These are phyloP conservation scores for Colletotrichum sp. DNA, from an alignment of 2,329 filamentous ascomycete species.

Conservation along the genomic window DNA sequence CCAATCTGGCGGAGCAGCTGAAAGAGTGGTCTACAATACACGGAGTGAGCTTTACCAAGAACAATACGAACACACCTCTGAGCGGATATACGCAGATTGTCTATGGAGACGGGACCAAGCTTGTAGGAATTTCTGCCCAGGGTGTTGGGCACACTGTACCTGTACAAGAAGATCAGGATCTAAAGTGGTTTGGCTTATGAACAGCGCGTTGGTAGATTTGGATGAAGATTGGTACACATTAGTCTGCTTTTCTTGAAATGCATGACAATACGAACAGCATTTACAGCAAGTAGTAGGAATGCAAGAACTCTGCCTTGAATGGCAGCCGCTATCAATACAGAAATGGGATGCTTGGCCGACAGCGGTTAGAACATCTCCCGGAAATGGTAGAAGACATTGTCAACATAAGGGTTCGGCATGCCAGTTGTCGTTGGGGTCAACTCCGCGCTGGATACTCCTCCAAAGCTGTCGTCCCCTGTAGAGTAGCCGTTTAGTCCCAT, in stretches of 20 bases:
- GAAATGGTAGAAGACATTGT: conserved; percentile 41
- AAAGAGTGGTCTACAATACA: conserved; percentile 26
- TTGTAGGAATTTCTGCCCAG: conserved; percentile 32
- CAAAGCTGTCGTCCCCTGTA: conserved; percentile 28
- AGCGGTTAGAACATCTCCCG: conserved; percentile 39
- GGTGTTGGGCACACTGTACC: conserved; percentile 36
- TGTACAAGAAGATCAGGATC: conserved; percentile 22
- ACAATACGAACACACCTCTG: conserved; percentile 29
- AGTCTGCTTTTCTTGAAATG: neutral
- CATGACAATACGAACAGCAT: neutral
- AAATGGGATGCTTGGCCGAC: neutral
- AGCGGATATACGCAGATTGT: conserved; percentile 34
- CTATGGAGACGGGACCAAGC: conserved; percentile 36
- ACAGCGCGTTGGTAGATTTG: neutral
- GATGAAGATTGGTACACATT: neutral
- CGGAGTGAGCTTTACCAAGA: conserved; percentile 25
- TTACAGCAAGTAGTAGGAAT: neutral
- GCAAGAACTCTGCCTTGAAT: neutral
- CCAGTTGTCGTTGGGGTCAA: conserved; percentile 19
- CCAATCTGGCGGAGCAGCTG: conserved; percentile 22
- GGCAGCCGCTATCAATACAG: neutral
- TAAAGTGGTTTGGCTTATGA: conserved; percentile 24
- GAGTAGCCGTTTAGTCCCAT: conserved; percentile 39
- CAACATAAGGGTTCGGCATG: conserved; percentile 22
- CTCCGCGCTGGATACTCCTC: conserved; percentile 26